Percentiles rank a stretch among this genome's conserved stretches.
Conservation (phyloP, 2,329 filamentous ascomycete genomes). For the Diaporthe ilicicola region DNA sequence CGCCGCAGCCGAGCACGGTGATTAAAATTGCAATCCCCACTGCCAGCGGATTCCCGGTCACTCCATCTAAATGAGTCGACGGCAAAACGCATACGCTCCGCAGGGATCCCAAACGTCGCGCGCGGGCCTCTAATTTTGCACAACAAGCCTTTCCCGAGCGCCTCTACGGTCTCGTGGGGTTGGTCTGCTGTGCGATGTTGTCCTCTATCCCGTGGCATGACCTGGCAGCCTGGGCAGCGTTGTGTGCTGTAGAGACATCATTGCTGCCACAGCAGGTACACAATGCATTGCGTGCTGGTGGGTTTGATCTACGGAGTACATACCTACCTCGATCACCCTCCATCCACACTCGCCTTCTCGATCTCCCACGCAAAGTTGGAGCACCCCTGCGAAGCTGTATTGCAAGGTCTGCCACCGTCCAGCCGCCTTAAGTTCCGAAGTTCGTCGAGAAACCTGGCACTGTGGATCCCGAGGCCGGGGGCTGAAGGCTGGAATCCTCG, state of each 20-base stretch:
- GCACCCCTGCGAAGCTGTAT: background rate
- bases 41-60: background rate
- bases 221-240: no score
- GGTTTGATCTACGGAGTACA: no score
- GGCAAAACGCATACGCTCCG: slow-evolving; percentile 12
- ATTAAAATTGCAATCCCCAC: slow-evolving; percentile 12
- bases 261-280: background rate
- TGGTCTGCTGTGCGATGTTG: background rate
- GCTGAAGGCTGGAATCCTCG: background rate
- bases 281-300: background rate
- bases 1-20: background rate
- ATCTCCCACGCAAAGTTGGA: background rate
- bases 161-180: background rate
- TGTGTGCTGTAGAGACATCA: no score
- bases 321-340: background rate
- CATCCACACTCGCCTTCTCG: background rate
- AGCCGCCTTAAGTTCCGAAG: background rate
- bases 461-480: background rate
- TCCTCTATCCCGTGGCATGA: background rate
- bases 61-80: slow-evolving; percentile 9
- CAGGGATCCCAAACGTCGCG: slow-evolving; percentile 11
- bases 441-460: background rate
- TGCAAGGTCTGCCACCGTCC: slow-evolving; percentile 11
- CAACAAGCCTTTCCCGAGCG: background rate
- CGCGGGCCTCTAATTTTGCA: background rate